phyloP scores from a whole-genome alignment of 768 basidiomycete species.

The Hygrophorus pudorinus region DNA sequence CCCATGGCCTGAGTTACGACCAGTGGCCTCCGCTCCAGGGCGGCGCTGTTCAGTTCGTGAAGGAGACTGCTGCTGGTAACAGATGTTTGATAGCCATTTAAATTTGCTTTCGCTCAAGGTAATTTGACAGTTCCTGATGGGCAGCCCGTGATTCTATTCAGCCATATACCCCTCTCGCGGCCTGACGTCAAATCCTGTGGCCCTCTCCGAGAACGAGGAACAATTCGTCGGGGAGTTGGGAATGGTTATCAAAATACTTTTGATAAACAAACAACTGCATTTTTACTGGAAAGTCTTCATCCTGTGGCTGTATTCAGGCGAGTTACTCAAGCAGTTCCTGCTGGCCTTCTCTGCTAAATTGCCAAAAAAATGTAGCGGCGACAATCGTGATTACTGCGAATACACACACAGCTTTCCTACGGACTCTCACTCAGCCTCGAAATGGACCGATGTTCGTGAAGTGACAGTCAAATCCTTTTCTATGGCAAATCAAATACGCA shows the following conservation, averaged over 20 bases:
- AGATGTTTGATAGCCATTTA: conserved; percentile 17
- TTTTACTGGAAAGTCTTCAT: conserved; percentile 52
- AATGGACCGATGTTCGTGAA: conserved; percentile 41
- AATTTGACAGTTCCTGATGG: conserved; percentile 39
- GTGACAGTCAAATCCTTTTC: conserved; percentile 86
- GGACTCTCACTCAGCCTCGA: conserved; percentile 41
- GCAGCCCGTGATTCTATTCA: conserved; percentile 57
- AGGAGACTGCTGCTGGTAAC: conserved; percentile 9
- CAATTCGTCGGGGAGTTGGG: conserved; percentile 66
- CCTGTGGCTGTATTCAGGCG: conserved; percentile 75
- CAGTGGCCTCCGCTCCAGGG: conserved; percentile 38
- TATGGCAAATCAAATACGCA: conserved; percentile 77
- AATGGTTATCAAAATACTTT: conserved; percentile 81
- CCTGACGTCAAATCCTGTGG: conserved; percentile 69
- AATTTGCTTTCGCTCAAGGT: conserved; percentile 86
- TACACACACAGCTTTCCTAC: conserved; percentile 33
- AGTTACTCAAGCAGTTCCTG: conserved; percentile 12
- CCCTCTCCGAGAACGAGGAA: conserved; percentile 65
- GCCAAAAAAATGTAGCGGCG: conserved; percentile 43
- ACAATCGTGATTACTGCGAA: conserved; percentile 95
- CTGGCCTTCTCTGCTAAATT: conserved; percentile 34
- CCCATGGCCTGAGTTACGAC: conserved; percentile 27
- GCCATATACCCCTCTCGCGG: conserved; percentile 83
- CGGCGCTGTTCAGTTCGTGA: conserved; percentile 48
- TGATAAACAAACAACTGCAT: conserved; percentile 50